Evolutionary conservation across 192 early-diverging fungal species (phyloP), one percentile per base, ranked within the genome.

Genomic region (Podila epigama): DNA sequence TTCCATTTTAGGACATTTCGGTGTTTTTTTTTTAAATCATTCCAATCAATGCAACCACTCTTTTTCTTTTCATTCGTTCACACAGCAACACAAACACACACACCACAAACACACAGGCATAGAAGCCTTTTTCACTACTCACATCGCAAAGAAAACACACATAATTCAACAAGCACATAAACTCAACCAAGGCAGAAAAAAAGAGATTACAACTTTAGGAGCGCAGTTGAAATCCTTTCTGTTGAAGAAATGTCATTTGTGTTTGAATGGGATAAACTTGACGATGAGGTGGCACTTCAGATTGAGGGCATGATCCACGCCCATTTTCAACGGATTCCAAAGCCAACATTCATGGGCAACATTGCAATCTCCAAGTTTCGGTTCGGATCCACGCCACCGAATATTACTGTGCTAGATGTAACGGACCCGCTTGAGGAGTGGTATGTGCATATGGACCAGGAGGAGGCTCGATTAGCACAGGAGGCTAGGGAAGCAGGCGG

Each of bases 201-300:
- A 13, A 12, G 9, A 18, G 25, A n/a, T n/a, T n/a, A n/a, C n/a
- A n/a, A n/a, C n/a, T n/a, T n/a, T n/a, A n/a, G n/a, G n/a, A n/a
- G n/a, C n/a, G n/a, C n/a, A n/a, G n/a, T n/a, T n/a, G n/a, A n/a
- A n/a, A n/a, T n/a, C n/a, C n/a, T n/a, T n/a, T n/a, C n/a, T n/a
- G n/a, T n/a, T n/a, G n/a, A n/a, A n/a, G n/a, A n/a, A n/a, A 92
- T 92, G 91, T 92, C 91, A 5, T 85, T 92, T 80, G 84, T 84
- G 27, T 87, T 92, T 32, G 81, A 84, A 63, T 92, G 91, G 91
- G 84, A 85, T 35, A 90, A 89, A 59, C 85, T 92, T 18, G 89
- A 91, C 70, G 79, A 84, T 33, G 79, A 81, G 18, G 82, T 92
- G 6, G 90, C 90, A 15, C 84, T 81, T 25, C 85, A 85, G 53